Evolutionary conservation across 495 filamentous ascomycete genomes (phyloP).

Genomic region (Venustampulla echinocandica): DNA sequence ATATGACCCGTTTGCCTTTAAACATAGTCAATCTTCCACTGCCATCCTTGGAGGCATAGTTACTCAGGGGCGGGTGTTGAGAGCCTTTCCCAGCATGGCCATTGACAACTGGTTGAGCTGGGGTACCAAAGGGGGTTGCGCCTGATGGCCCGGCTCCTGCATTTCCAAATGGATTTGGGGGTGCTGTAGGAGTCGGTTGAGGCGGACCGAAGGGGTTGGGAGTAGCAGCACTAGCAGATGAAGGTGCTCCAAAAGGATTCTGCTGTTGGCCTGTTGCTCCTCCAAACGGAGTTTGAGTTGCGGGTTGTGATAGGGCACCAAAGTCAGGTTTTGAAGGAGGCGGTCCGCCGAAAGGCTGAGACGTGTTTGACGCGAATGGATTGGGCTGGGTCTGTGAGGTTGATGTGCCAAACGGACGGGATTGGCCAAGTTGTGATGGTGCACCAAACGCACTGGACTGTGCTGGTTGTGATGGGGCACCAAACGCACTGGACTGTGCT

Average conservation of each 20-base stretch:
- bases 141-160: conserved; percentile 1
- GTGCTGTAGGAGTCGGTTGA: background rate
- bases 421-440: background rate
- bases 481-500: too few species aligned
- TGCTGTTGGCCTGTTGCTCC: too few species aligned
- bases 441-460: too few species aligned
- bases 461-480: background rate
- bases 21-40: conserved; percentile 13
- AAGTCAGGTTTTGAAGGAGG: conserved; percentile 3
- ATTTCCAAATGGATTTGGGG: conserved; percentile 7
- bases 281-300: too few species aligned
- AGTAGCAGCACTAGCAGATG: background rate
- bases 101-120: background rate
- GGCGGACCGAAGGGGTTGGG: conserved; percentile 11
- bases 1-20: conserved; percentile 21
- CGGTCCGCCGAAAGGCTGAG: background rate
- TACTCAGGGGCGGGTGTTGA: conserved; percentile 6
- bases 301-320: background rate
- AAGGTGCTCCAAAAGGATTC: conserved; percentile 10
- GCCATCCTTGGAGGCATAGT: conserved; percentile 13
- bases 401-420: background rate
- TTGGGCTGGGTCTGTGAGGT: background rate
- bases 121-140: conserved; percentile 7
- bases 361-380: too few species aligned
- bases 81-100: background rate